A percentile compares a stretch with the other conserved stretches of the same genome.
phyloP scores from a whole-genome alignment of 768 basidiomycete species.

The Psilocybe tampanensis region DNA sequence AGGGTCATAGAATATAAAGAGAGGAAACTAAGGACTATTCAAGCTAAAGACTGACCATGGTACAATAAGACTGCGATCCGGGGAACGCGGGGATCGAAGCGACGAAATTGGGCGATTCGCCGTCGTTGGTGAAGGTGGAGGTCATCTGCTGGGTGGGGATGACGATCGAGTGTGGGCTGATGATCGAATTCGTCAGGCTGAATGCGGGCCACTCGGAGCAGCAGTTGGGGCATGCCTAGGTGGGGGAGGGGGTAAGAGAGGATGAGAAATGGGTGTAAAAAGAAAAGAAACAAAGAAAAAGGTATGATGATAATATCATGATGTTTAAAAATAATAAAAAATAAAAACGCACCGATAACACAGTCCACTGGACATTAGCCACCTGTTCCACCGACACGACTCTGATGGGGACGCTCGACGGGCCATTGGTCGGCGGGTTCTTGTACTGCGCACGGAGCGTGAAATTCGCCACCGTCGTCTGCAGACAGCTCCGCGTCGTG shows the following conservation, averaged over 20 bases:
- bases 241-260: background rate
- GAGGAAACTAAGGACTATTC: no score
- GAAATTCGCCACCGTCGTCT: slow-evolving; percentile 36
- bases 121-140: slow-evolving; percentile 37
- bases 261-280: background rate
- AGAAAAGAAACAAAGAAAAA: no score
- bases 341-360: slow-evolving; percentile 37
- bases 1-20: no score
- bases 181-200: slow-evolving; percentile 40
- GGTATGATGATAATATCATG: no score
- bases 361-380: slow-evolving; percentile 39
- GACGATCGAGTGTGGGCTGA: slow-evolving; percentile 38
- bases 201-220: slow-evolving; percentile 46
- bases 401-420: slow-evolving; percentile 31
- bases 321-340: background rate
- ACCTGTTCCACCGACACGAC: slow-evolving; percentile 42
- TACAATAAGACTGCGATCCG: slow-evolving; percentile 42
- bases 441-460: slow-evolving; percentile 37
- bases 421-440: slow-evolving; percentile 32
- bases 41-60: slow-evolving; percentile 30
- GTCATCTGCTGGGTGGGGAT: slow-evolving; percentile 41
- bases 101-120: slow-evolving; percentile 47
- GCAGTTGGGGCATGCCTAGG: slow-evolving; percentile 41
- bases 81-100: slow-evolving; percentile 46
- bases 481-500: slow-evolving; percentile 30